Percentiles rank a stretch among this genome's conserved stretches.
Conservation (phyloP, 2,329 filamentous ascomycete species). For the Thelonectria olida region DNA sequence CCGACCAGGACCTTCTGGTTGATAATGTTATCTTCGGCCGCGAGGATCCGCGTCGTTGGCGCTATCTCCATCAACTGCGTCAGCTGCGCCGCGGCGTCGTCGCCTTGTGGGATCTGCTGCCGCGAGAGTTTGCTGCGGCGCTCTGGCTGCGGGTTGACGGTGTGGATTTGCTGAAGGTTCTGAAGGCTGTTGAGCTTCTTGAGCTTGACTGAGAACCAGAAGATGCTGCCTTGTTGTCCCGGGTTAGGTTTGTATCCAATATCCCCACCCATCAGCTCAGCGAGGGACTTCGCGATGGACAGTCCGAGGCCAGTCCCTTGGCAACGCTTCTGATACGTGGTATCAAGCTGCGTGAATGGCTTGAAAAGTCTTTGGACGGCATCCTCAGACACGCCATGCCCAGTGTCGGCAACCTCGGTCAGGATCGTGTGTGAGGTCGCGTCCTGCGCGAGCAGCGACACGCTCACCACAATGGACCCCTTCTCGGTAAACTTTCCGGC, state of each 20-base stretch:
- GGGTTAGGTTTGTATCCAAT: slow-evolving; percentile 54
- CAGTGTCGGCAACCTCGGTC: slow-evolving; percentile 63
- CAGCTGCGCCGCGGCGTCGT: slow-evolving; percentile 16
- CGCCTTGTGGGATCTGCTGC: slow-evolving; percentile 40
- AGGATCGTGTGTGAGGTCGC: slow-evolving; percentile 55
- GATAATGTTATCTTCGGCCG: slow-evolving; percentile 54
- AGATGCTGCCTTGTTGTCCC: slow-evolving; percentile 57
- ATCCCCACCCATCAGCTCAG: slow-evolving; percentile 64
- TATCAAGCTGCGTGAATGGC: slow-evolving; percentile 65
- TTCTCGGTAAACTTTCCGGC: slow-evolving; percentile 69
- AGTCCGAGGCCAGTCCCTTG: slow-evolving; percentile 66
- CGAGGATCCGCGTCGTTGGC: slow-evolving; percentile 49
- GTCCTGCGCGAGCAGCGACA: slow-evolving; percentile 52
- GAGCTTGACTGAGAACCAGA: slow-evolving; percentile 60
- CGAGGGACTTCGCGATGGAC: slow-evolving; percentile 65
- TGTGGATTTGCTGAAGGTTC: slow-evolving; percentile 36
- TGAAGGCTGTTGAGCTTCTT: slow-evolving; percentile 44
- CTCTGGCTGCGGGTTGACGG: slow-evolving; percentile 33
- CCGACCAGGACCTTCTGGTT: slow-evolving; percentile 52
- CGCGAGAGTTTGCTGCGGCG: slow-evolving; percentile 3
- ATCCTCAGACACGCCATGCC: slow-evolving; percentile 60
- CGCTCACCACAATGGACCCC: slow-evolving; percentile 59
- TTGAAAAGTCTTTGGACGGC: slow-evolving; percentile 60
- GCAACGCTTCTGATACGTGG: slow-evolving; percentile 60
- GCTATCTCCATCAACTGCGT: slow-evolving; percentile 48